Conservation (phyloP, 2,329 filamentous ascomycete species). For the Zelopaecilomyces penicillatus region DNA sequence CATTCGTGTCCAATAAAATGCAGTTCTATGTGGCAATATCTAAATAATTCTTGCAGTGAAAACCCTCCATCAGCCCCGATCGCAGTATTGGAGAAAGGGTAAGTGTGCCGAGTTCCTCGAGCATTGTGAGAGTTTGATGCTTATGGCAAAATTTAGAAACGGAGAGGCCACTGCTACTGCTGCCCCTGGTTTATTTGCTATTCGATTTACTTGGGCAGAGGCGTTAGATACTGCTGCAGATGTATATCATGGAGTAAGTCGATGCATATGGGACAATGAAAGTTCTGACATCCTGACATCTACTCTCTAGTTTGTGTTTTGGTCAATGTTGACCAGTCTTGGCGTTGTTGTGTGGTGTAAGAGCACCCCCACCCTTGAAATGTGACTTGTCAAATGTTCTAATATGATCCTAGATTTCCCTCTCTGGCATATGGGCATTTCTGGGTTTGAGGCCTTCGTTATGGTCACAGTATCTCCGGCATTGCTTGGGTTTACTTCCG, state of each 20-base stretch:
- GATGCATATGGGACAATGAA: not conserved
- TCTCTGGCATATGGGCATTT: constrained; percentile 98
- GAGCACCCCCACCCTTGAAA: constrained; percentile 26
- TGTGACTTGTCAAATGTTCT: constrained; percentile 5
- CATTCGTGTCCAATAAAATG: constrained; percentile 23
- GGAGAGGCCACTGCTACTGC: constrained; percentile 53
- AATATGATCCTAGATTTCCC: constrained; percentile 62
- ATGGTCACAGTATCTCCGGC: constrained; percentile 77
- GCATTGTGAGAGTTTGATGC: not conserved
- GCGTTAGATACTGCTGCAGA: constrained; percentile 77
- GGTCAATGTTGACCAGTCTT: constrained; percentile 86
- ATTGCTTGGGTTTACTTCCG: constrained; percentile 59
- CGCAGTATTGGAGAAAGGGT: constrained; percentile 63
- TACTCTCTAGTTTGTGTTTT: constrained; percentile 69
- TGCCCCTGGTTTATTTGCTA: constrained; percentile 51
- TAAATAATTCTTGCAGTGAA: constrained; percentile 39
- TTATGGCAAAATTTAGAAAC: constrained; percentile 48
- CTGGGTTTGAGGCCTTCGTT: constrained; percentile 85
- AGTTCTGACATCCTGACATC: not conserved
- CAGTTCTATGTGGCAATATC: constrained; percentile 20
- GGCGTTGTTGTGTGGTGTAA: constrained; percentile 89
- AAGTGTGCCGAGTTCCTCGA: constrained; percentile 31
- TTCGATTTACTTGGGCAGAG: constrained; percentile 64
- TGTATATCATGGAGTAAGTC: constrained; percentile 78
- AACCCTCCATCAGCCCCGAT: constrained; percentile 38